Evolutionary conservation across 345 rosid species (phyloP).

Genomic region (Pistacia atlantica): DNA sequence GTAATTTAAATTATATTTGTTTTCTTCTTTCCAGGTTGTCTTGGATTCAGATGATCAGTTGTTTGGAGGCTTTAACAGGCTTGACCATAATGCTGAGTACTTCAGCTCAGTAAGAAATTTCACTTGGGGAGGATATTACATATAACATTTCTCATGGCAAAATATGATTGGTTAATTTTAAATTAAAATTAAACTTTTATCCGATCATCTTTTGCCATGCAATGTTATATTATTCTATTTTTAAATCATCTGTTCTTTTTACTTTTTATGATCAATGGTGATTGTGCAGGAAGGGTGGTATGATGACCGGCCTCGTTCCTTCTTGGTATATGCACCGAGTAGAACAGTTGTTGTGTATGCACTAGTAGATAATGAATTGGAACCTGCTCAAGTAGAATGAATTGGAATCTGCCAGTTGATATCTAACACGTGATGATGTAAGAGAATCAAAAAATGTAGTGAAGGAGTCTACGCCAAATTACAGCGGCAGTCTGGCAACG

Average conservation of each 20-base stretch:
- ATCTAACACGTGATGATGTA: too few species aligned
- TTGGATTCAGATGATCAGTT: constrained; percentile 76
- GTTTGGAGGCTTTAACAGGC: constrained; percentile 80
- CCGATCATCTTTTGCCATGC: too few species aligned
- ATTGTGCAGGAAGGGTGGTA: constrained; percentile 67
- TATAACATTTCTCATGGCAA: too few species aligned
- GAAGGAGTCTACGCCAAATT: too few species aligned
- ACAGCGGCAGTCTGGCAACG: too few species aligned
- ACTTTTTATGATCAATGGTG: neutral
- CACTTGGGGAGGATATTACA: neutral
- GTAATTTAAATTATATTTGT: neutral
- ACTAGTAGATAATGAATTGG: constrained; percentile 46
- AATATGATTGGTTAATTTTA: too few species aligned
- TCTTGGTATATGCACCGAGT: constrained; percentile 80
- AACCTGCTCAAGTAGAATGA: too few species aligned
- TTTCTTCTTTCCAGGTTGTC: constrained; percentile 50
- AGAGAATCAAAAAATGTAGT: too few species aligned
- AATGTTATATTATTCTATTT: too few species aligned
- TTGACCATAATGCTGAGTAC: constrained; percentile 61
- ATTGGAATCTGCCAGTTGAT: too few species aligned
- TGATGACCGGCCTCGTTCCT: constrained; percentile 69
- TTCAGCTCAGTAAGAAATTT: constrained; percentile 67
- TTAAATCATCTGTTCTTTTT: too few species aligned
- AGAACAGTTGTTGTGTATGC: constrained; percentile 91
- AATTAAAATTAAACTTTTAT: too few species aligned